These are phyloP conservation scores for Trametes cubensis DNA, from an alignment of 768 basidiomycete genomes.

Conservation along the genomic window DNA sequence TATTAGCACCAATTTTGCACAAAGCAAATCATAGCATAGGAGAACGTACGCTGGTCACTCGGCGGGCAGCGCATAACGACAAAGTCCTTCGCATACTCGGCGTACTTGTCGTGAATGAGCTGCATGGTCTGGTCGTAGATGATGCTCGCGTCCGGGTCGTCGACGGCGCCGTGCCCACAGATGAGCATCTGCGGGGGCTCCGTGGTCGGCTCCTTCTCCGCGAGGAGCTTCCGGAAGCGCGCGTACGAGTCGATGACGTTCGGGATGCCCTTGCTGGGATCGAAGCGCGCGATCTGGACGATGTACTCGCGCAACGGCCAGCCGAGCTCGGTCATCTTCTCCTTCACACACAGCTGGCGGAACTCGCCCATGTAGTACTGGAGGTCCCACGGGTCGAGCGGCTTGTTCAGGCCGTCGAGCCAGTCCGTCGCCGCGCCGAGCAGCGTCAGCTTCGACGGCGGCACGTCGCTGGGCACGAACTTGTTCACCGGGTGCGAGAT, in stretches of 20 bases:
- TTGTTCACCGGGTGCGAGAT: constrained; percentile 93
- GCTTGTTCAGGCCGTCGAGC: constrained; percentile 95
- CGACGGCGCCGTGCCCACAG: constrained; percentile 91
- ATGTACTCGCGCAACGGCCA: constrained; percentile 87
- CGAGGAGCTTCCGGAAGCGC: constrained; percentile 73
- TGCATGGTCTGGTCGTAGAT: constrained; percentile 82
- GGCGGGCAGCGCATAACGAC: constrained; percentile 68
- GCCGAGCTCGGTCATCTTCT: constrained; percentile 77
- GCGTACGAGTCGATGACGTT: constrained; percentile 87
- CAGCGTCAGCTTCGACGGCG: constrained; percentile 66
- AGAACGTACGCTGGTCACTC: constrained; percentile 73
- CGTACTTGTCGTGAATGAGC: constrained; percentile 46
- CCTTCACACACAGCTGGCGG: constrained; percentile 75
- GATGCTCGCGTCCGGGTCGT: constrained; percentile 93
- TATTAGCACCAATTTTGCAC: constrained; percentile 10
- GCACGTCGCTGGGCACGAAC: constrained; percentile 89
- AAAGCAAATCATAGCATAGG: constrained; percentile 1
- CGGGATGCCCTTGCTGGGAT: constrained; percentile 84
- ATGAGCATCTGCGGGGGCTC: constrained; percentile 76
- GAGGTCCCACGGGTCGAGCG: constrained; percentile 77
- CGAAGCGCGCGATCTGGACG: constrained; percentile 93
- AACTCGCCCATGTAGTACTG: constrained; percentile 91
- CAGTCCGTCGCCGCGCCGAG: constrained; percentile 87
- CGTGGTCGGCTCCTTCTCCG: constrained; percentile 45
- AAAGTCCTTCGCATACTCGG: constrained; percentile 44